These are phyloP conservation scores for Phyllosticta paracitricarpa DNA, from an alignment of 2,329 filamentous ascomycete genomes.

Conservation along the genomic window DNA sequence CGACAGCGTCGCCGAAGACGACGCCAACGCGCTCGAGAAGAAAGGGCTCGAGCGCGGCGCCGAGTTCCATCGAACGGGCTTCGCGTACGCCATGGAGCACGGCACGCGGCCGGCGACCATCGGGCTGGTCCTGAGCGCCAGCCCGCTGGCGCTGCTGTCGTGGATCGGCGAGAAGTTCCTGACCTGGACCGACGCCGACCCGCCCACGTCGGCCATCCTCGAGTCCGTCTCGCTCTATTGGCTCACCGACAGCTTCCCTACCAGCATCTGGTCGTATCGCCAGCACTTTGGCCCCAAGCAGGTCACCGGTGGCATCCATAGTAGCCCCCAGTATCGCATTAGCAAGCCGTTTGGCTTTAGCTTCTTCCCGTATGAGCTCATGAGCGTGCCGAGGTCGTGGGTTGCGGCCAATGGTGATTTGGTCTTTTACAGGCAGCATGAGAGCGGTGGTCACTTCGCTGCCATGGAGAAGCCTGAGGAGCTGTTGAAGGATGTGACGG, in stretches of 20 bases:
- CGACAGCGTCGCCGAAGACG: slow-evolving; percentile 13
- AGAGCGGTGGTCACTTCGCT: slow-evolving; percentile 46
- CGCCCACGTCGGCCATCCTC: slow-evolving; percentile 36
- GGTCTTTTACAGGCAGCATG: slow-evolving; percentile 29
- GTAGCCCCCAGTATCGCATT: background rate
- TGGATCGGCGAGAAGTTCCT: slow-evolving; percentile 53
- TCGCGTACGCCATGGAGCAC: slow-evolving; percentile 45
- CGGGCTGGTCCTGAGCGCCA: slow-evolving; percentile 44
- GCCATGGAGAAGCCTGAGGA: slow-evolving; percentile 35
- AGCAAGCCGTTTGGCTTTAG: slow-evolving; percentile 35
- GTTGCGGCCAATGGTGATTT: slow-evolving; percentile 29
- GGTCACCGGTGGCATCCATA: background rate
- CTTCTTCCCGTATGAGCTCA: slow-evolving; percentile 35
- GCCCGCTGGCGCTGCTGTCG: slow-evolving; percentile 46
- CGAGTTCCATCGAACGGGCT: slow-evolving; percentile 33
- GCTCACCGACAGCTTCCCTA: slow-evolving; percentile 42
- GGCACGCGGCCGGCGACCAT: slow-evolving; percentile 47
- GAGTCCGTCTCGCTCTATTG: slow-evolving; percentile 46
- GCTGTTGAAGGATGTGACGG: slow-evolving; percentile 36
- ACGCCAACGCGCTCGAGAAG: slow-evolving; percentile 16
- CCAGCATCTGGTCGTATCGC: slow-evolving; percentile 42
- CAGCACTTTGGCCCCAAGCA: slow-evolving; percentile 14
- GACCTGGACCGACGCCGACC: slow-evolving; percentile 42
- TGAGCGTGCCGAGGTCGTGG: slow-evolving; percentile 28
- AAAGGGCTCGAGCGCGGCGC: slow-evolving; percentile 11